These are phyloP conservation scores for Piloderma croceum DNA, from an alignment of 768 basidiomycete genomes.

Conservation along the genomic window DNA sequence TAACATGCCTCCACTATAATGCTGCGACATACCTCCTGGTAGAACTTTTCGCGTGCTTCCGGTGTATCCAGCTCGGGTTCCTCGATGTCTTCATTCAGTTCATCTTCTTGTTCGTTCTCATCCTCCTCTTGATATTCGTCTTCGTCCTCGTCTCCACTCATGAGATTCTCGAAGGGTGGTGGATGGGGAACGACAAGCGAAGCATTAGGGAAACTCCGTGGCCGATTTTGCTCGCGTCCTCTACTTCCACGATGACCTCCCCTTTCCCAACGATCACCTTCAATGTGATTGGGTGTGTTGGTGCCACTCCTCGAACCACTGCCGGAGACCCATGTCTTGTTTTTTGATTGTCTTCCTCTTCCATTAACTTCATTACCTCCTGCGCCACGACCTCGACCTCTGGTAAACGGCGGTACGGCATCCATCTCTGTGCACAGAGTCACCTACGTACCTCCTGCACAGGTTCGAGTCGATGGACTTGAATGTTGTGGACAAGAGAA, in stretches of 20 bases:
- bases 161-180: slow-evolving; percentile 2
- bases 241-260: slow-evolving; percentile 51
- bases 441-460: no score
- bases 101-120: slow-evolving; percentile 26
- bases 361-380: no score
- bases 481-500: no score
- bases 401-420: no score
- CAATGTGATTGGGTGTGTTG: no score
- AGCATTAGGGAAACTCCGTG: slow-evolving; percentile 37
- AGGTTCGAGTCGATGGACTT: no score
- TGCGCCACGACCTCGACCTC: no score
- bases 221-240: slow-evolving; percentile 34
- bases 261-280: slow-evolving; percentile 58
- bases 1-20: slow-evolving; percentile 3
- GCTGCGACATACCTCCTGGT: slow-evolving; percentile 54
- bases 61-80: slow-evolving; percentile 49
- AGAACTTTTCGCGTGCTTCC: slow-evolving; percentile 66
- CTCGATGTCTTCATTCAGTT: slow-evolving; percentile 26
- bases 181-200: slow-evolving; percentile 31
- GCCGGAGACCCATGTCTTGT: no score
- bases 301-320: no score
- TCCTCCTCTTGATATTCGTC: slow-evolving; percentile 29
- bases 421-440: no score
- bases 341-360: no score
- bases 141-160: slow-evolving; percentile 24